Evolutionary conservation across 176 grass and related monocot genomes (phyloP).

Genomic region (Zizania latifolia): DNA sequence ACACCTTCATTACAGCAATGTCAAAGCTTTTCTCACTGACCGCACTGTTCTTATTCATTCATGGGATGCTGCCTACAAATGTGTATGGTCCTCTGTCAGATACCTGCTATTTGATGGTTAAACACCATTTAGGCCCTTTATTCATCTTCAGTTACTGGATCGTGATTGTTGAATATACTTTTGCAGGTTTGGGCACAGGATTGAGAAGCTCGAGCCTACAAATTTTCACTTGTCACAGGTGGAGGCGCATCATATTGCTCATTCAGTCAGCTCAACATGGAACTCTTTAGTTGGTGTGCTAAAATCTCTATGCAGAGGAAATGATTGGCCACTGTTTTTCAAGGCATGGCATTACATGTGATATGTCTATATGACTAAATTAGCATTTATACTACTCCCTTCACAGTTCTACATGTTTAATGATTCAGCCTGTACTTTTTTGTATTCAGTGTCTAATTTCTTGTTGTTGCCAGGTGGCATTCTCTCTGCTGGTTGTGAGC

Average conservation of each 20-base stretch:
- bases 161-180: neutral
- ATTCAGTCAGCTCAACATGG: conserved; percentile 58
- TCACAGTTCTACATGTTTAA: neutral
- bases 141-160: neutral
- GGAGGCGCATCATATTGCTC: conserved; percentile 52
- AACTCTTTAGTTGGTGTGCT: conserved; percentile 65
- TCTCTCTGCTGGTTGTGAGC: conserved; percentile 61
- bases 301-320: conserved; percentile 91
- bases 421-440: neutral
- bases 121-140: neutral
- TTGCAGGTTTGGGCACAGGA: conserved; percentile 71
- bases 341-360: conserved; percentile 45
- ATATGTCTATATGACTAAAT: conserved; percentile 21
- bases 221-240: conserved; percentile 69
- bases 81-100: conserved; percentile 43
- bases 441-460: conserved; percentile 1
- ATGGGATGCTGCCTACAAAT: conserved; percentile 69
- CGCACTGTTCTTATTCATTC: conserved; percentile 81
- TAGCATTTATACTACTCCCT: neutral
- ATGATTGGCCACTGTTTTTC: conserved; percentile 77
- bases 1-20: conserved; percentile 84
- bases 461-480: conserved; percentile 49
- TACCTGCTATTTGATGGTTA: neutral
- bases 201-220: conserved; percentile 88
- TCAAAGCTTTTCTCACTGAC: conserved; percentile 72